Conservation (phyloP, 768 basidiomycete species). For the Suillus luteus region DNA sequence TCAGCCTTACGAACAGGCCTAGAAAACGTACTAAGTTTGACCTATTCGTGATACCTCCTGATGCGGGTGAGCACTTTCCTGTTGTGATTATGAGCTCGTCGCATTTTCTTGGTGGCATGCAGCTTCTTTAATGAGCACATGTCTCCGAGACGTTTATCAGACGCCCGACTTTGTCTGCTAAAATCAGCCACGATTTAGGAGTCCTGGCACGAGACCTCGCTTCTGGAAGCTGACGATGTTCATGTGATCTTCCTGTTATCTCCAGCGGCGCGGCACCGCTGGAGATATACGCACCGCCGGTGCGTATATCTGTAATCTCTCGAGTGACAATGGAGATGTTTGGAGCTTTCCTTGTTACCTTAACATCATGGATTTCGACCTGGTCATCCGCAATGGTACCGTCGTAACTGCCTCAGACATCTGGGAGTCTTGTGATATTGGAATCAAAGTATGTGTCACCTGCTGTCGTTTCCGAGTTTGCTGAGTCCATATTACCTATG, state of each 20-base stretch:
- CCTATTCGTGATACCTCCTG: no score
- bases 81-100: not conserved
- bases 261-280: not conserved
- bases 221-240: conserved; percentile 2
- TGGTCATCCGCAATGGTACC: conserved; percentile 18
- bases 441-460: conserved; percentile 21
- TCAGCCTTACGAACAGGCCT: no score
- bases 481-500: not conserved
- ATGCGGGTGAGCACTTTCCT: no score
- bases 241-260: conserved; percentile 9
- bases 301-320: not conserved
- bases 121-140: not conserved
- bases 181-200: not conserved
- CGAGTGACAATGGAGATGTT: not conserved
- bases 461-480: not conserved
- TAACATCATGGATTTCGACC: conserved; percentile 18
- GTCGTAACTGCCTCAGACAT: conserved; percentile 20
- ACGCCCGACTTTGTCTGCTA: not conserved
- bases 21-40: no score
- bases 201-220: not conserved
- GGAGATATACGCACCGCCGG: no score
- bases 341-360: conserved; percentile 1
- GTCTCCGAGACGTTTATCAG: conserved; percentile 1
- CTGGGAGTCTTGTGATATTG: conserved; percentile 29
- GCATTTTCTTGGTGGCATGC: not conserved